Evolutionary conservation across 148 eudicot species (phyloP), one percentile per base, ranked within the genome.

Genomic region (Agrostemma githago): DNA sequence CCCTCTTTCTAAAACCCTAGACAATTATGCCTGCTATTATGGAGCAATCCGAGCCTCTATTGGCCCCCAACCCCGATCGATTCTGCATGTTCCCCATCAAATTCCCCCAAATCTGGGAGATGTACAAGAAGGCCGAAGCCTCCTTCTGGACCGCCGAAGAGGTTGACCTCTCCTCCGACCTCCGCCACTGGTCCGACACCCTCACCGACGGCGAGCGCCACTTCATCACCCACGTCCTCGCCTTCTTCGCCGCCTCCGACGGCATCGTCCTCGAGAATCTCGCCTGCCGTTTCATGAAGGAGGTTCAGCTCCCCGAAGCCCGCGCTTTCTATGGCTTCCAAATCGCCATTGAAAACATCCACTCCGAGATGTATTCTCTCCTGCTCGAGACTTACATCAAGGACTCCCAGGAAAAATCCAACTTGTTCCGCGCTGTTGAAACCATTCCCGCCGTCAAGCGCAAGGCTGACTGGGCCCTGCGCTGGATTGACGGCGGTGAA

Each of bases 141-240:
- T 86, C 89, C 0, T 89, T 89, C 77, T 89, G 94, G 94, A 88
- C 93, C 0, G 90, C 90, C 0, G 93, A 87, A 43, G 90, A 89
- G 48, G 93, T 89, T 16, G 92, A 89, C 40, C 75, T 89, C 6
- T 81, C 89, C 0, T 80, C 77, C 16, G 93, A 89, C 60, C 68
- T 66, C 0, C 84, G 80, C 15, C 86, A 89, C 58, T 89, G 90
- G 93, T 90, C 76, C 14, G 75, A 85, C 5, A 5, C 64, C 26
- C 80, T 92, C 0, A 82, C 91, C 5, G 2, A 68, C 65, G 97
- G 77, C 64, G 97, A 92, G 71, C 76, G 73, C 6, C 96, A 90
- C 74, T 92, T 92, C 85, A 82, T 92, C 81, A 80, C 86, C 15
- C 97, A 92, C 58, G 90, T 92, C 41, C 93, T 92, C n/a, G 97